Conservation (phyloP, 257 asterid genomes). For the Oldenlandia corymbosa region DNA sequence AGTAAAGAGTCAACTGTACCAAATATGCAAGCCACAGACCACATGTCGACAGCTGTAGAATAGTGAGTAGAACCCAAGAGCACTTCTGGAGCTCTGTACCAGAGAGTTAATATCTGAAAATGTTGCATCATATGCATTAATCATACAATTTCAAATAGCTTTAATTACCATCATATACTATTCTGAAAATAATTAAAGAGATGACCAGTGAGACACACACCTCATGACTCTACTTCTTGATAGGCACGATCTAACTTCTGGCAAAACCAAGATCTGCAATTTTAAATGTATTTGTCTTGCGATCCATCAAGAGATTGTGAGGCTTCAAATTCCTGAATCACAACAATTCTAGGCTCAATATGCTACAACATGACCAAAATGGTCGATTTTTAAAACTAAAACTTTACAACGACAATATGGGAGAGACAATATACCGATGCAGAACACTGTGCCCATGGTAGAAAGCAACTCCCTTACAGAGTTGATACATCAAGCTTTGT, state of each 20-base stretch:
- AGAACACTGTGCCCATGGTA: slow-evolving; percentile 95
- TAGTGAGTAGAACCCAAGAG: slow-evolving; percentile 93
- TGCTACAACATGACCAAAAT: neutral
- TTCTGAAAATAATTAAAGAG: too few species aligned
- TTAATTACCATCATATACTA: neutral
- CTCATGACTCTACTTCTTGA: slow-evolving; percentile 97
- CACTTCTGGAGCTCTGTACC: slow-evolving; percentile 99
- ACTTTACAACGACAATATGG: neutral
- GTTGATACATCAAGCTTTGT: slow-evolving; percentile 92
- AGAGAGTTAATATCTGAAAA: slow-evolving; percentile 82
- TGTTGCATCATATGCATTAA: neutral
- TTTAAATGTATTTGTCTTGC: slow-evolving; percentile 81
- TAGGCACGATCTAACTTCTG: slow-evolving; percentile 82
- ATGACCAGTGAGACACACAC: slow-evolving; percentile 20
- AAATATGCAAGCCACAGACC: slow-evolving; percentile 97
- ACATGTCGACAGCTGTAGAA: slow-evolving; percentile 97
- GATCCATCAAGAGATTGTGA: slow-evolving; percentile 95
- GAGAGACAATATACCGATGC: slow-evolving; percentile 52
- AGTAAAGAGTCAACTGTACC: slow-evolving; percentile 38
- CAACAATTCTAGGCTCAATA: neutral
- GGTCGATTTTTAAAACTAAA: neutral
- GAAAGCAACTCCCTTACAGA: slow-evolving; percentile 91
- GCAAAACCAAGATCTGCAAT: slow-evolving; percentile 98
- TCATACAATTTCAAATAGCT: neutral
- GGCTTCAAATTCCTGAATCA: slow-evolving; percentile 85